These are phyloP conservation scores for Metschnikowia anglica DNA, from an alignment of 805 yeast species.

Conservation along the genomic window DNA sequence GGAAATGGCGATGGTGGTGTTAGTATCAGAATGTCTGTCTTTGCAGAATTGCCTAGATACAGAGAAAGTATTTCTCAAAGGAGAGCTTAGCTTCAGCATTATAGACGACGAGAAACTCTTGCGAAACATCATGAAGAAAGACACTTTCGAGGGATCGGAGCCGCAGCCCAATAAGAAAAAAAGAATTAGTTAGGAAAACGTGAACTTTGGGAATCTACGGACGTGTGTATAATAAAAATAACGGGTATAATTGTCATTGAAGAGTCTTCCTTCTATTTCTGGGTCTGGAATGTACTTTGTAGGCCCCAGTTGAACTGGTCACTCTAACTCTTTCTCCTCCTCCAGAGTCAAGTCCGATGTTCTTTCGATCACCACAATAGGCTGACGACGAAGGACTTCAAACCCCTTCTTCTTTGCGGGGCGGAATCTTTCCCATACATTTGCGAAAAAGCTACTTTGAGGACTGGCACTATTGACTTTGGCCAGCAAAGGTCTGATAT, in stretches of 20 bases:
- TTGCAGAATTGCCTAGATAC: conserved; percentile 41
- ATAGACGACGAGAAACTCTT: conserved; percentile 61
- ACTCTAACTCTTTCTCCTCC: neutral
- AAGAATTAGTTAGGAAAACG: conserved; percentile 17
- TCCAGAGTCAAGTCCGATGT: neutral
- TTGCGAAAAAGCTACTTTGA: neutral
- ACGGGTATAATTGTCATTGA: neutral
- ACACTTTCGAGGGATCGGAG: conserved; percentile 17
- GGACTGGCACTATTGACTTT: conserved; percentile 1
- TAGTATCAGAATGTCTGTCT: conserved; percentile 55
- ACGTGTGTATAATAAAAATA: neutral
- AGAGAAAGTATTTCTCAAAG: conserved; percentile 25
- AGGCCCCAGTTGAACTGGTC: neutral
- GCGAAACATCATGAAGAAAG: conserved; percentile 57
- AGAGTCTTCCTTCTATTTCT: neutral
- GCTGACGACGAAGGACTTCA: conserved; percentile 37
- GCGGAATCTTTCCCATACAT: conserved; percentile 3
- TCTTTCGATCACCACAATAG: conserved; percentile 27
- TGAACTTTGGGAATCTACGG: neutral
- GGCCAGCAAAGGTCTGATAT: conserved; percentile 3
- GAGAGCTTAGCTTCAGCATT: conserved; percentile 33
- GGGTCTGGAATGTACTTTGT: neutral
- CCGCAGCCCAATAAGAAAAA: conserved; percentile 24
- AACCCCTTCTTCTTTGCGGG: conserved; percentile 25
- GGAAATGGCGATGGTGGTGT: conserved; percentile 54